Base-by-base conservation (phyloP, 805 yeast species). In the Candida bentonensis region DNA sequence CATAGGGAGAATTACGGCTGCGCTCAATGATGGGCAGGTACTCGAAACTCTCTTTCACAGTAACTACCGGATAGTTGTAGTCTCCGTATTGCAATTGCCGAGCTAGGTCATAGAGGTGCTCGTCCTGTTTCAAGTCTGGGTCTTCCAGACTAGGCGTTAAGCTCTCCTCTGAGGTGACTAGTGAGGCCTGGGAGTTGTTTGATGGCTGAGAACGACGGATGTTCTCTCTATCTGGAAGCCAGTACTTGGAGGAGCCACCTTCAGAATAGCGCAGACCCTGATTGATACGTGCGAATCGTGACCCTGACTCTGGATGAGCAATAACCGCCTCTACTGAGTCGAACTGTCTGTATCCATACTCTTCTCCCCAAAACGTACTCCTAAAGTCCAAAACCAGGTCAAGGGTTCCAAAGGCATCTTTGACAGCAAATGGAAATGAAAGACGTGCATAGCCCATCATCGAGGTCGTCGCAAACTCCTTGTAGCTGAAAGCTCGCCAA, bases 231-330 rank as follows among this genome's bases (percentile, higher is more conserved):
- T 39, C 41, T 5, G 70, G 69, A 15, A 88, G 64, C 97, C 97
- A 92, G 60, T 87, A 87, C 51, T 82, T 84, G 11, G 75, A 76
- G 41, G 74, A 72, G 0, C 96, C 96, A 36, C 83, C 82, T 42
- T 78, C 73, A 23, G 78, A 75, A 59, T 84, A 86, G 39, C 99
- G 63, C 45, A 88, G 60, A 0, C 99, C 99, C 47, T 85, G 82
- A 48, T 79, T 77, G 43, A 89, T 73, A 48, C 94, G 70, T 41
- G 79, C 79, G 69, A 72, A 70, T 49, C 79, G 67, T 3, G 82
- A 74, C 15, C 66, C 65, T 0, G 83, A 72, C n/a, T 71, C 70
- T 1, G 87, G 85, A 50, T 79, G 87, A 41, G 59, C 63, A 23
- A 79, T 69, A 39, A 74, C 54, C 0, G 82, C 78, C 50, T 82